A percentile compares a stretch with the other conserved stretches of the same genome.
Conservation (phyloP, 306 rosid genomes). For the Castanospermum australe region DNA sequence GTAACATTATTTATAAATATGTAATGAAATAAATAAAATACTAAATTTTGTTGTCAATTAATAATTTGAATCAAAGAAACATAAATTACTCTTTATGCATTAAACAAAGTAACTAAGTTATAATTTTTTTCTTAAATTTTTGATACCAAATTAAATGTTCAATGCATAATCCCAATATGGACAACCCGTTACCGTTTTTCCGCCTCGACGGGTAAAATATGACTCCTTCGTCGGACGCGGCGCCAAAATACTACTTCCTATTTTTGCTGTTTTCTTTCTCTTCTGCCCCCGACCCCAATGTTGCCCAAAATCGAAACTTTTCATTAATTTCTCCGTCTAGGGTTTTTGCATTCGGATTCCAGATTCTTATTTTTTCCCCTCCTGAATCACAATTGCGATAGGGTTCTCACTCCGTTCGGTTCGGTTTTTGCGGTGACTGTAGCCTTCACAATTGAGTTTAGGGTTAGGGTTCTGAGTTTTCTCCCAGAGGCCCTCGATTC, state of each 20-base stretch:
- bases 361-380: neutral
- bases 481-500: slow-evolving; percentile 27
- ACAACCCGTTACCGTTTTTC: neutral
- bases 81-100: too few species aligned
- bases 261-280: neutral
- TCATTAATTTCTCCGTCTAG: neutral
- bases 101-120: neutral
- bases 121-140: too few species aligned
- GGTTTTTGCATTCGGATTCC: neutral
- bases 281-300: neutral
- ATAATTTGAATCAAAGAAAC: too few species aligned
- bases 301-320: too few species aligned
- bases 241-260: neutral
- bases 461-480: slow-evolving; percentile 17
- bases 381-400: neutral
- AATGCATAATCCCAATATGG: neutral
- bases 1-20: too few species aligned
- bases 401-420: neutral
- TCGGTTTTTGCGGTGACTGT: neutral
- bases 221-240: neutral
- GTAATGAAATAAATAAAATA: too few species aligned
- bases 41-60: too few species aligned
- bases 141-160: neutral
- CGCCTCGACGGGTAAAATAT: neutral
- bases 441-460: neutral